Percentiles rank a stretch among this genome's conserved stretches.
phyloP scores from a whole-genome alignment of 2,329 filamentous ascomycete species.

The Monilinia aucupariae region DNA sequence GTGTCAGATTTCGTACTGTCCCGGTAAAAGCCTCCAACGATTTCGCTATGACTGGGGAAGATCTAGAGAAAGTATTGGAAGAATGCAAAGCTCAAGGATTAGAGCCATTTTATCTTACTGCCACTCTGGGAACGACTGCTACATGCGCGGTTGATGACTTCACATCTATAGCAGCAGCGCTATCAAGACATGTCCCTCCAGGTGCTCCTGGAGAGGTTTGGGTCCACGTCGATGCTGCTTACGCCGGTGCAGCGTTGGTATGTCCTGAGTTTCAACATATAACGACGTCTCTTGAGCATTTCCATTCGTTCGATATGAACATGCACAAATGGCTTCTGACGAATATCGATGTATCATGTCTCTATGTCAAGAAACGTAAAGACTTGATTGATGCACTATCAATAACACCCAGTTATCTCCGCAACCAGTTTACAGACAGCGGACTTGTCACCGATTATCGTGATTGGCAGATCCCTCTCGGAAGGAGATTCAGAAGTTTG shows the following conservation, averaged over 20 bases:
- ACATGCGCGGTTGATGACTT: constrained; percentile 87
- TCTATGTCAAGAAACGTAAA: constrained; percentile 69
- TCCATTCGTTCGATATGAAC: constrained; percentile 91
- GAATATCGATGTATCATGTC: constrained; percentile 80
- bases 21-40: constrained; percentile 56
- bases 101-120: constrained; percentile 80
- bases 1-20: constrained; percentile 72
- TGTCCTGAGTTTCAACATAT: constrained; percentile 74
- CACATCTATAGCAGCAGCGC: constrained; percentile 34
- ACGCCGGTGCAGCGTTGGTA: constrained; percentile 79
- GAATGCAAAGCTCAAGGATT: constrained; percentile 63
- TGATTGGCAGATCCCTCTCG: constrained; percentile 95
- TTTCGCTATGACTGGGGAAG: constrained; percentile 63
- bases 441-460: constrained; percentile 90
- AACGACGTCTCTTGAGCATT: constrained; percentile 53
- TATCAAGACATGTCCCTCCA: constrained; percentile 38
- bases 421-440: constrained; percentile 72
- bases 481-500: constrained; percentile 77
- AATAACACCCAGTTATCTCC: constrained; percentile 75
- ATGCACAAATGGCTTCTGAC: constrained; percentile 97
- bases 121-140: constrained; percentile 79
- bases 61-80: constrained; percentile 56
- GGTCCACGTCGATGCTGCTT: constrained; percentile 92
- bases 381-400: constrained; percentile 76
- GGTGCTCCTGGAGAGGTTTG: constrained; percentile 55